Evolutionary conservation across 2,329 filamentous ascomycete genomes (phyloP).

Genomic region (Cephalotrichum gorgonifer): DNA sequence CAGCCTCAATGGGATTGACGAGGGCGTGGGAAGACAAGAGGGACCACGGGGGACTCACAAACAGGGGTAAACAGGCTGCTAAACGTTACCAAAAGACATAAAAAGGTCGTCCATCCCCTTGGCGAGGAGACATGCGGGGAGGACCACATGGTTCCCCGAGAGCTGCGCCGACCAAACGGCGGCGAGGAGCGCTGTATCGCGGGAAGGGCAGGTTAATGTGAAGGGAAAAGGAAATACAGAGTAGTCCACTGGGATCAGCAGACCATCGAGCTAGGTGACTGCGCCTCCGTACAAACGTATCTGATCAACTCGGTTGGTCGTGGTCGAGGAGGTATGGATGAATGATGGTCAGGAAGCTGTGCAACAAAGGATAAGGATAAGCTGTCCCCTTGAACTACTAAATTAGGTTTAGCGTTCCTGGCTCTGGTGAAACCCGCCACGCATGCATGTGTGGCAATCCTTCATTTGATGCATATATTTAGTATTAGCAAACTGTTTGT

Average conservation of each 20-base stretch:
- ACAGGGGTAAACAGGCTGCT: slow-evolving; percentile 6
- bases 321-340: not conserved
- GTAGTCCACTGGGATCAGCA: not conserved
- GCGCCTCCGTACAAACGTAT: not conserved
- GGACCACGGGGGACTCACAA: slow-evolving; percentile 2
- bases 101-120: not conserved
- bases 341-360: slow-evolving; percentile 2
- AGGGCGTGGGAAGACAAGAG: slow-evolving; percentile 3
- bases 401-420: slow-evolving; percentile 9
- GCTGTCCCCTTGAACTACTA: slow-evolving; percentile 15
- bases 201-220: no score
- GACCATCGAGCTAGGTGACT: no score
- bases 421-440: not conserved
- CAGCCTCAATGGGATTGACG: not conserved
- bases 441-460: not conserved
- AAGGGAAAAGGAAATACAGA: not conserved
- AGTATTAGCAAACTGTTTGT: not conserved
- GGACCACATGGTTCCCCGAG: slow-evolving; percentile 4
- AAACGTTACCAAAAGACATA: slow-evolving; percentile 4
- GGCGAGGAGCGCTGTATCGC: not conserved
- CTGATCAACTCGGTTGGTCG: not conserved
- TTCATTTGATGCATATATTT: not conserved
- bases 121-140: not conserved
- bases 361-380: slow-evolving; percentile 9
- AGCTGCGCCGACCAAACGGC: not conserved